Evolutionary conservation across 805 yeast genomes (phyloP).

Genomic region (Ogataea trehaloabstinens): DNA sequence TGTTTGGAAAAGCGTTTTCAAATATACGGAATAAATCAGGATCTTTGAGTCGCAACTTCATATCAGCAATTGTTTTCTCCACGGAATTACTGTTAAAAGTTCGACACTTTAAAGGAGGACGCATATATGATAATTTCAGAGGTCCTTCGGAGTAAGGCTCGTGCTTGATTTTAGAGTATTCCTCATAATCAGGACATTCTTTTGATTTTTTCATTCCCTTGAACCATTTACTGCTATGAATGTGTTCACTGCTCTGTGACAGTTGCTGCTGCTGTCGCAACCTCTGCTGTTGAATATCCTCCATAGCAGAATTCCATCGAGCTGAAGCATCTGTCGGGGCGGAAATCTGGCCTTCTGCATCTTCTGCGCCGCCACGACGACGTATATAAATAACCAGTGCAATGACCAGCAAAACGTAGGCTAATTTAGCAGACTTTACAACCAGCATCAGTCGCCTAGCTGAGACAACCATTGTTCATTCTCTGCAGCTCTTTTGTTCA

Average conservation of each 20-base stretch:
- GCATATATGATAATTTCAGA: conserved; percentile 61
- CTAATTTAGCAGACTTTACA: conserved; percentile 16
- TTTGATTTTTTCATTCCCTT: conserved; percentile 15
- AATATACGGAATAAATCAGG: conserved; percentile 70
- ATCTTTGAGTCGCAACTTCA: conserved; percentile 49
- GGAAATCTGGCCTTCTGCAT: conserved; percentile 3
- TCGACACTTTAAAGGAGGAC: conserved; percentile 72
- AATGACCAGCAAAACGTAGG: conserved; percentile 9
- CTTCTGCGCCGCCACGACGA: conserved; percentile 2
- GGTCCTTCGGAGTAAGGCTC: conserved; percentile 59
- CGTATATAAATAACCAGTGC: conserved; percentile 9
- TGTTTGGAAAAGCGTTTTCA: conserved; percentile 84
- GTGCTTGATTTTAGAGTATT: conserved; percentile 55
- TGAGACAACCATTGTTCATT: conserved; percentile 16
- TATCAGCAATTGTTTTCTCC: conserved; percentile 55
- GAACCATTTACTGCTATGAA: conserved; percentile 17
- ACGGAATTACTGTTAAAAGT: conserved; percentile 65
- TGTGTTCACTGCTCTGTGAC: conserved; percentile 1
- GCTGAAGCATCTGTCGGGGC: background rate
- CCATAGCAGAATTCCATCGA: conserved; percentile 1
- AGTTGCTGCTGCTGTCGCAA: background rate
- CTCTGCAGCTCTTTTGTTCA: too few species aligned
- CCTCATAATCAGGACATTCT: conserved; percentile 60
- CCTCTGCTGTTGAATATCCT: conserved; percentile 3
- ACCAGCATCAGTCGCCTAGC: conserved; percentile 7